Evolutionary conservation across 2,329 filamentous ascomycete species (phyloP).

Genomic region (Nigrograna mackinnonii): DNA sequence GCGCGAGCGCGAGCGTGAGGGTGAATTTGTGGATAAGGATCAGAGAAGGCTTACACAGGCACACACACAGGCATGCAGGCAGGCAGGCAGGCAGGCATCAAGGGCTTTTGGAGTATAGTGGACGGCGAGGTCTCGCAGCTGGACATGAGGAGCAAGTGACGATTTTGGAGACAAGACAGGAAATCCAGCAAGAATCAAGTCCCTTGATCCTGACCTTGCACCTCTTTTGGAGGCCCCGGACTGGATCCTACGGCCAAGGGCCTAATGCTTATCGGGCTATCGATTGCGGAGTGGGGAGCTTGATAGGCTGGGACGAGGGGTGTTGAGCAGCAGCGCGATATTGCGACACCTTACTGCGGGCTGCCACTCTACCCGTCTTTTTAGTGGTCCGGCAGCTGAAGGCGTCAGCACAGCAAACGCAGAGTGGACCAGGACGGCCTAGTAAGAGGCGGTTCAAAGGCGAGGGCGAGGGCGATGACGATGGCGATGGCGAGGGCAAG

Average conservation of each 20-base stretch:
- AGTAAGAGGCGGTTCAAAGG: constrained; percentile 1
- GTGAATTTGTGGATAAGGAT: too few species aligned
- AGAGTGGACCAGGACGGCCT: constrained; percentile 1
- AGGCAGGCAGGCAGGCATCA: too few species aligned
- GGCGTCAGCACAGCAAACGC: constrained; percentile 1
- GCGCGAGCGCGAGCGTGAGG: too few species aligned
- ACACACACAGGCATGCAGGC: too few species aligned
- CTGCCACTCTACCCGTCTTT: constrained; percentile 24
- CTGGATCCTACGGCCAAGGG: constrained; percentile 1
- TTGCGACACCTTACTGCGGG: constrained; percentile 19
- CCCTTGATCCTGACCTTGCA: constrained; percentile 3
- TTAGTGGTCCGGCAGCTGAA: constrained; percentile 12
- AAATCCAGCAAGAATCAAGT: too few species aligned
- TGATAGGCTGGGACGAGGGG: constrained; percentile 24
- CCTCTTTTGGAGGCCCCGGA: neutral
- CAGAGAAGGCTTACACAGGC: too few species aligned
- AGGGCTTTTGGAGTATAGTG: too few species aligned
- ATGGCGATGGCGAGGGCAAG: too few species aligned
- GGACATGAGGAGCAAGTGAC: too few species aligned
- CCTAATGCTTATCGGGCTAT: constrained; percentile 30
- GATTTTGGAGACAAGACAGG: too few species aligned
- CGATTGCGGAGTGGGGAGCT: constrained; percentile 26
- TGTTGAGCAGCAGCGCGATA: constrained; percentile 12
- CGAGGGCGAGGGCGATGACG: constrained; percentile 1
- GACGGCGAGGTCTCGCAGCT: too few species aligned